These are phyloP conservation scores for Leucocoprinus sp. DNA, from an alignment of 768 basidiomycete genomes.

Conservation along the genomic window DNA sequence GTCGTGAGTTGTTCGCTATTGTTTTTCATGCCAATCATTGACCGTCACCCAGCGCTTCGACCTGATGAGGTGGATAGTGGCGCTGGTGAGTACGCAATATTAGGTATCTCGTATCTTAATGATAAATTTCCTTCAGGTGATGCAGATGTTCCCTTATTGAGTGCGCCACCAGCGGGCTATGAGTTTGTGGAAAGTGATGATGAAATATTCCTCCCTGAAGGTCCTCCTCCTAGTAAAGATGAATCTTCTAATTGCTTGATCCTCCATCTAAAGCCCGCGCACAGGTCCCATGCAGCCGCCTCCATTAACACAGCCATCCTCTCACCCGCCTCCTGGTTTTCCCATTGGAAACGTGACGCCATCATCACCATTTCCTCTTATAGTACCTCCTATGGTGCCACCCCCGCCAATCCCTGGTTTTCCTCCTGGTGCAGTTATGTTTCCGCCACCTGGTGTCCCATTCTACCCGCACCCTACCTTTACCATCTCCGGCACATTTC, in stretches of 20 bases:
- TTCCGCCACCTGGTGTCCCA: too few species aligned
- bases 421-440: conserved; percentile 7
- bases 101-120: conserved; percentile 3
- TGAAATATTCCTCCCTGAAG: conserved; percentile 86
- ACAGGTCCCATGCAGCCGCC: conserved; percentile 22
- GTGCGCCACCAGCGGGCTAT: conserved; percentile 51
- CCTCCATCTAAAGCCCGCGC: background rate
- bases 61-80: conserved; percentile 60
- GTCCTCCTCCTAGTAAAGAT: conserved; percentile 46
- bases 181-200: conserved; percentile 58
- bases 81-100: conserved; percentile 23
- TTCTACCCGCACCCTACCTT: too few species aligned
- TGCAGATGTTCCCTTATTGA: conserved; percentile 59
- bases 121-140: too few species aligned
- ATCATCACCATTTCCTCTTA: conserved; percentile 16
- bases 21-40: background rate
- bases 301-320: conserved; percentile 19
- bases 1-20: conserved; percentile 48
- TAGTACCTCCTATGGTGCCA: conserved; percentile 1
- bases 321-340: conserved; percentile 20
- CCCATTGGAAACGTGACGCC: conserved; percentile 20
- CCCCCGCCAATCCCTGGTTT: conserved; percentile 14
- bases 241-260: background rate
- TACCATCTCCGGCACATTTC: background rate
- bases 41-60: conserved; percentile 36